Base-by-base conservation (phyloP, 1,284 basidiomycete genomes). In the Rhodotorula mucilaginosa region DNA sequence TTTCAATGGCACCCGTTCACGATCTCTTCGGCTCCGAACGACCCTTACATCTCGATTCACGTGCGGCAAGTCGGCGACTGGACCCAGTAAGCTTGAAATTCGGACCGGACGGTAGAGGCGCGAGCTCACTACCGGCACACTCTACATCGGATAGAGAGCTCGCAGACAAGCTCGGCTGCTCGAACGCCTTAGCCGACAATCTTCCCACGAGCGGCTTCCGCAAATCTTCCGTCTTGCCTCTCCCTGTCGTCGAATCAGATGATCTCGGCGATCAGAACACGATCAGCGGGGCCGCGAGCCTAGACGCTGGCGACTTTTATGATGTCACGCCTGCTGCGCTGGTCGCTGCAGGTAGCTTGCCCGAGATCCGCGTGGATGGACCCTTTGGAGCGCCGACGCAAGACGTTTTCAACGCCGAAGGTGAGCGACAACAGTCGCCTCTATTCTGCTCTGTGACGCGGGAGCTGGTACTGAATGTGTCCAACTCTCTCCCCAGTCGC, bases 21-120 rank as follows among this genome's bases (percentile, higher is more conserved):
- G 54, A 94, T 95, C 82, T 93, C 92, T 0, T 93, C 91, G 61
- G 91, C 93, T 23, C 92, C 92, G 2, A 91, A 93, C 77, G 92
- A 94, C 78, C 90, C 91, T 3, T 94, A 92, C 80, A 86, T 94
- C 49, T 92, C 91, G 29, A 82, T 95, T 58, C 93, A 94, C 81
- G 89, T 95, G 76, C 90, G 91, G 80, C 92, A 94, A 83, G 91
- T 91, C 65, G 91, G 92, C 74, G 93, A 96, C 81, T 95, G 88
- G 84, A 94, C 92, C 5, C 85, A 85, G 74, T 68, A 19, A 47
- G 71, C 31, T 60, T 21, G 6, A n/a, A 6, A 13, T 54, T 2
- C 47, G 21, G n/a, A 19, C 3, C 16, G 1, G 46, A n/a, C 26
- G 5, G 18, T 23, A 31, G 31, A 39, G n/a, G 31, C 2, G 6